Conservation (phyloP, 768 basidiomycete genomes). For the Coprinopsis strossmayeri region DNA sequence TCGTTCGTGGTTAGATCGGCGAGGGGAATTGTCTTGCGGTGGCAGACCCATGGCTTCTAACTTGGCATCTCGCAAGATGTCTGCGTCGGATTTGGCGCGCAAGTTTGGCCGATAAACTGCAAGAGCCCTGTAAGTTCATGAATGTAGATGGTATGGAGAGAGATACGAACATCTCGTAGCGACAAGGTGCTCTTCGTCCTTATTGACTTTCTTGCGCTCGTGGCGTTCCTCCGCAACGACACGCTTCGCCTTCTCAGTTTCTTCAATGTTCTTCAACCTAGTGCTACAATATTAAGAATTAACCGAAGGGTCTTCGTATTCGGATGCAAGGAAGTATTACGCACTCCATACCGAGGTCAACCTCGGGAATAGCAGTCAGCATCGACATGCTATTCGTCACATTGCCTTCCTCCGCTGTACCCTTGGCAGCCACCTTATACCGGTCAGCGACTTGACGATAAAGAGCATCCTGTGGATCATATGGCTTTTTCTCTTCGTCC, state of each 20-base stretch:
- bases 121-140: not conserved
- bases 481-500: constrained; percentile 34
- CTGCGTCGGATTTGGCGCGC: constrained; percentile 79
- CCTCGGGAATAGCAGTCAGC: constrained; percentile 97
- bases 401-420: constrained; percentile 77
- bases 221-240: constrained; percentile 70
- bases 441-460: constrained; percentile 59
- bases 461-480: constrained; percentile 75
- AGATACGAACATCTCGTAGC: constrained; percentile 77
- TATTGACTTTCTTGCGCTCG: constrained; percentile 43
- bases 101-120: constrained; percentile 82
- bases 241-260: constrained; percentile 94
- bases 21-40: constrained; percentile 44
- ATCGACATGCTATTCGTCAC: constrained; percentile 91
- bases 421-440: constrained; percentile 51
- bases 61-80: constrained; percentile 84
- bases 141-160: not conserved
- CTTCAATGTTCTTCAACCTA: constrained; percentile 92
- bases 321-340: constrained; percentile 28
- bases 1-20: constrained; percentile 43
- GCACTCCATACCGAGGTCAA: constrained; percentile 98
- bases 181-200: constrained; percentile 79
- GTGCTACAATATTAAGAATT: constrained; percentile 38
- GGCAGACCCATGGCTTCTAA: constrained; percentile 78
- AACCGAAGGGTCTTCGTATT: not conserved